Conservation (phyloP, 2,329 filamentous ascomycete genomes). For the Penicillium psychrosexuale region DNA sequence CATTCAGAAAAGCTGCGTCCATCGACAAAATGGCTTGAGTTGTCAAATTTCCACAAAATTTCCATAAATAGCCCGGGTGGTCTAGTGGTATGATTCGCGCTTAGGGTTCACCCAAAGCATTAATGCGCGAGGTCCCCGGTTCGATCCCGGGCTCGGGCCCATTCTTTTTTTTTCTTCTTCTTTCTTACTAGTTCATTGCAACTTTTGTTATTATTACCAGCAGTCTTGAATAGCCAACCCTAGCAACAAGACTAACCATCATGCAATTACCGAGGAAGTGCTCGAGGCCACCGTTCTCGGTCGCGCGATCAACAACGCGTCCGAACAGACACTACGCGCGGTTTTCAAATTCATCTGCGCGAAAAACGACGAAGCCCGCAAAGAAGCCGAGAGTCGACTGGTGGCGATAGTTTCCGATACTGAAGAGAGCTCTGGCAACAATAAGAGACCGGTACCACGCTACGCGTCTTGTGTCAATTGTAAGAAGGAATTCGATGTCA, state of each 20-base stretch:
- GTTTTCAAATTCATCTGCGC: conserved; percentile 1
- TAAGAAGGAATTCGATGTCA: conserved; percentile 1
- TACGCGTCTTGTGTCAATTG: background rate
- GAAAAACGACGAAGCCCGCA: background rate
- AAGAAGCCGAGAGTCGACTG: background rate
- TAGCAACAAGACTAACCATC: background rate
- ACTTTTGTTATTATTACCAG: too few species aligned
- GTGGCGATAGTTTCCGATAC: background rate
- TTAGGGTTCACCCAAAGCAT: too few species aligned
- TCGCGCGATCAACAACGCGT: background rate
- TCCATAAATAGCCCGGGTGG: too few species aligned
- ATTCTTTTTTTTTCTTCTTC: too few species aligned
- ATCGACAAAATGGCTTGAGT: too few species aligned
- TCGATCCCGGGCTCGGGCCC: too few species aligned
- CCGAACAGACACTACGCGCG: background rate
- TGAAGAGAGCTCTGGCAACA: background rate
- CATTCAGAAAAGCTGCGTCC: too few species aligned
- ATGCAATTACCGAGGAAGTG: background rate
- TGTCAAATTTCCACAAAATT: too few species aligned
- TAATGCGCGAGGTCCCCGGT: too few species aligned
- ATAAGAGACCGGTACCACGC: background rate
- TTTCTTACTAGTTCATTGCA: too few species aligned
- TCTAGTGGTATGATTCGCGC: too few species aligned
- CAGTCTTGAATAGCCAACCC: background rate
- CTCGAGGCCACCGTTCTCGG: background rate